Evolutionary conservation across 1,139 yeast genomes (phyloP).

Genomic region (Geotrichum carabidarum): DNA sequence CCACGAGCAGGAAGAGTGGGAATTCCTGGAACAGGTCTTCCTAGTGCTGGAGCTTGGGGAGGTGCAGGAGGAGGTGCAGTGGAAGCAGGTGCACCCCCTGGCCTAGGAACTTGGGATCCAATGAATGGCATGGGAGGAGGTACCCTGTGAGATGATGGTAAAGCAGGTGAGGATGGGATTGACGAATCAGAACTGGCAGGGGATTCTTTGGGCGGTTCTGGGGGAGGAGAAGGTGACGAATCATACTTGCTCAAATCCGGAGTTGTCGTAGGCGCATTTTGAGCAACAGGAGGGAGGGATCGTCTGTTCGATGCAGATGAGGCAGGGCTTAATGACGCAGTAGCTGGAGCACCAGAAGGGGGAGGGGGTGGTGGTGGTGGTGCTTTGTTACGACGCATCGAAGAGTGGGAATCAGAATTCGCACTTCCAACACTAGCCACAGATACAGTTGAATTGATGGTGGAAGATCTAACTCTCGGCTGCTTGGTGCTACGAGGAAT

Average conservation of each 20-base stretch:
- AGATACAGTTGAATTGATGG: slow-evolving; percentile 17
- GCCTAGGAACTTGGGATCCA: slow-evolving; percentile 29
- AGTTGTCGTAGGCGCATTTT: slow-evolving; percentile 22
- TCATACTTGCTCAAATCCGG: slow-evolving; percentile 7
- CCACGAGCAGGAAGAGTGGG: slow-evolving; percentile 14
- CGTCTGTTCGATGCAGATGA: slow-evolving; percentile 31
- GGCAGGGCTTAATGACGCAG: slow-evolving; percentile 35
- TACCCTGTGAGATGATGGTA: slow-evolving; percentile 36
- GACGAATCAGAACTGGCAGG: slow-evolving; percentile 18
- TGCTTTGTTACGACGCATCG: slow-evolving; percentile 37
- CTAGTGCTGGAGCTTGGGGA: slow-evolving; percentile 20
- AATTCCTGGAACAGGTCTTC: slow-evolving; percentile 14
- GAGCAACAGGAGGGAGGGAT: slow-evolving; percentile 28
- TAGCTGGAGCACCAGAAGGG: slow-evolving; percentile 25
- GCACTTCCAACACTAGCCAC: slow-evolving; percentile 24
- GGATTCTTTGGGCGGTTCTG: slow-evolving; percentile 23
- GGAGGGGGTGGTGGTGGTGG: slow-evolving; percentile 53
- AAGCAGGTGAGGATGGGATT: slow-evolving; percentile 37
- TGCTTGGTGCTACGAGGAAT: slow-evolving; percentile 52
- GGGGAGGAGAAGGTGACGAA: slow-evolving; percentile 23
- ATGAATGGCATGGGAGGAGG: slow-evolving; percentile 36
- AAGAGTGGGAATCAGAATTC: slow-evolving; percentile 22
- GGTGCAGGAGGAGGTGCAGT: slow-evolving; percentile 20
- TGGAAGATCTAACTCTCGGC: slow-evolving; percentile 26
- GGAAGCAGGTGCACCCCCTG: slow-evolving; percentile 27